A percentile compares a stretch with the other conserved stretches of the same genome.
These are phyloP conservation scores for Globisporangium rhizosaccharum DNA, from an alignment of 352 stramenopile genomes.

Conservation along the genomic window DNA sequence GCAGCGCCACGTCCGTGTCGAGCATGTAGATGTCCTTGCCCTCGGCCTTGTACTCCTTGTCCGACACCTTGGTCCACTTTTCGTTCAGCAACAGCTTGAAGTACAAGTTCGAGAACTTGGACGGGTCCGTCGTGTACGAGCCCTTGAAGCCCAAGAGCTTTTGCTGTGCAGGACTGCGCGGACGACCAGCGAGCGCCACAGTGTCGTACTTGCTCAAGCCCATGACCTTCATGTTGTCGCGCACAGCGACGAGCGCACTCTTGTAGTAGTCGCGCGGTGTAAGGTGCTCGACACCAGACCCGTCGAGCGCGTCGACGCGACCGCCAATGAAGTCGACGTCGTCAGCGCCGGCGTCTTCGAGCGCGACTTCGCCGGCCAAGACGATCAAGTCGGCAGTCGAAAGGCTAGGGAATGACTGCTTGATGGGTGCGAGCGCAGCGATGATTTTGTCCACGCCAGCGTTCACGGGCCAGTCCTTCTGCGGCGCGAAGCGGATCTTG, in stretches of 20 bases:
- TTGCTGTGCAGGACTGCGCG: conserved; percentile 88
- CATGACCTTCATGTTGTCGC: conserved; percentile 91
- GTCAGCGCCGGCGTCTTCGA: conserved; percentile 18
- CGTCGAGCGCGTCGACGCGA: conserved; percentile 61
- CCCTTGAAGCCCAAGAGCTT: conserved; percentile 77
- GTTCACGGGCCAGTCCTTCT: conserved; percentile 87
- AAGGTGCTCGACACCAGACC: conserved; percentile 69
- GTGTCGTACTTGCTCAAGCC: conserved; percentile 90
- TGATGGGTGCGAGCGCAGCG: conserved; percentile 75
- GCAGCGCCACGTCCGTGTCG: conserved; percentile 84
- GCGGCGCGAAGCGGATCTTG: conserved; percentile 79
- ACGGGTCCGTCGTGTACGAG: conserved; percentile 70
- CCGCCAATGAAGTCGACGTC: conserved; percentile 29
- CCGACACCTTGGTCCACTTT: conserved; percentile 78
- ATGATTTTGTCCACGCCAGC: conserved; percentile 73
- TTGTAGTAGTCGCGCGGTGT: conserved; percentile 85
- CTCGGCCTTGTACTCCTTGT: conserved; percentile 77
- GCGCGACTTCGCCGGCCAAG: conserved; percentile 50
- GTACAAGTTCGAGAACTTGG: conserved; percentile 92
- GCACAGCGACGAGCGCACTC: conserved; percentile 71
- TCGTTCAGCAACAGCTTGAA: conserved; percentile 77
- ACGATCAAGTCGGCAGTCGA: conserved; percentile 93
- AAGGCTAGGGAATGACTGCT: conserved; percentile 82
- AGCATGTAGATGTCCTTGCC: conserved; percentile 89
- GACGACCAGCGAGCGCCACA: conserved; percentile 88